Conservation (phyloP, 1,139 yeast species). For the Pichia cactophila region DNA sequence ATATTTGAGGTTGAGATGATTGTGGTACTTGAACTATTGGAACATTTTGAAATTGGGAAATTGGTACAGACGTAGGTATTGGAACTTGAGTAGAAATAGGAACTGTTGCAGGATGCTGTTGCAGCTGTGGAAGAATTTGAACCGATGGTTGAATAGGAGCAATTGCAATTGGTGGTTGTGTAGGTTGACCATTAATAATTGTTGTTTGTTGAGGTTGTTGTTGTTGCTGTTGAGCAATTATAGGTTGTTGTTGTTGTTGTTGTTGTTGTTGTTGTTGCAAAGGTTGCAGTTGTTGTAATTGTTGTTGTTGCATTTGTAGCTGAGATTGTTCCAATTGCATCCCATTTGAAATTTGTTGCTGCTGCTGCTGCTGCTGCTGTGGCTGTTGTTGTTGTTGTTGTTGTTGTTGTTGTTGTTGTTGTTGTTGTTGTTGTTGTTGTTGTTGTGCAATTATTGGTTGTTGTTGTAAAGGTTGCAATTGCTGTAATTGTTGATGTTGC, state of each 20-base stretch:
- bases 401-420: conserved; percentile 25
- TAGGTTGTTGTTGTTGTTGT: background rate
- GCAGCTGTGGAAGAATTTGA: background rate
- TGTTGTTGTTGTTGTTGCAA: background rate
- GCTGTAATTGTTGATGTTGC: background rate
- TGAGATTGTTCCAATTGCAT: background rate
- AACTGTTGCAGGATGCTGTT: background rate
- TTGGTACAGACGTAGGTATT: background rate
- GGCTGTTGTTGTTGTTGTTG: conserved; percentile 20
- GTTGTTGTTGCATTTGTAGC: background rate
- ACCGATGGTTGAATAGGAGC: background rate
- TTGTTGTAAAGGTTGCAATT: no score
- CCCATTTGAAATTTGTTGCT: background rate
- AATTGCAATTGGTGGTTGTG: background rate
- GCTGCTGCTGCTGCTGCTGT: background rate
- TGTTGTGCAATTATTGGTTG: conserved; percentile 9
- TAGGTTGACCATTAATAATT: background rate
- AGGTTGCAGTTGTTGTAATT: background rate
- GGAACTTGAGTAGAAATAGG: no score
- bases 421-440: conserved; percentile 18
- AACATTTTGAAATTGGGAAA: background rate
- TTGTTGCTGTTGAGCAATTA: background rate
- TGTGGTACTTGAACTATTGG: background rate
- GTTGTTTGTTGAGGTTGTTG: background rate
- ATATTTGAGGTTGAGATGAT: background rate